These are phyloP conservation scores for Amoebophrya sp. DNA, from an alignment of 169 alveolate genomes.

Conservation along the genomic window DNA sequence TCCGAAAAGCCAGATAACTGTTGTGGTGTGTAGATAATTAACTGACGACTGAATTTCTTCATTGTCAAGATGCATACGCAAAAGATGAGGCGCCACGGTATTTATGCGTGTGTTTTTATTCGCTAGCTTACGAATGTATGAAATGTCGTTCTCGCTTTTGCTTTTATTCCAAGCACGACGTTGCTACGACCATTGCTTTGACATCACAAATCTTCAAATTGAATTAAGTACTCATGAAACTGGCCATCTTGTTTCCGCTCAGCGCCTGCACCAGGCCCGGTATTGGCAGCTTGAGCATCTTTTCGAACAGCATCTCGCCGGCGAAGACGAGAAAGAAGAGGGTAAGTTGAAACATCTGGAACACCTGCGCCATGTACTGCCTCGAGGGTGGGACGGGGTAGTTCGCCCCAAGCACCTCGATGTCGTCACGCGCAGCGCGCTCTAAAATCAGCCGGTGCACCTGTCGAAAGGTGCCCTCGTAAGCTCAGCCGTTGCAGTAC, in stretches of 20 bases:
- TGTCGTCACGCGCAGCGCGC: not conserved
- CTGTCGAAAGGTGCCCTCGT: not conserved
- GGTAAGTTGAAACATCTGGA: not conserved
- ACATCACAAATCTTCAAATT: no score
- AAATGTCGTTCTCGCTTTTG: no score
- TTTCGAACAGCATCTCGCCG: not conserved
- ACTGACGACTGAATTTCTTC: no score
- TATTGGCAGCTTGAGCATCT: not conserved
- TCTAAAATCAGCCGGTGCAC: not conserved
- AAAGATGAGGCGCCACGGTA: no score
- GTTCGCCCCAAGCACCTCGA: not conserved
- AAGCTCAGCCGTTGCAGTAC: not conserved
- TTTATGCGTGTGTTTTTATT: no score
- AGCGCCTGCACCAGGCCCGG: not conserved
- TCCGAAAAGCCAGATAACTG: not conserved
- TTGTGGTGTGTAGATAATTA: not conserved
- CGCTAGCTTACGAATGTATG: no score
- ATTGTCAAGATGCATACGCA: no score
- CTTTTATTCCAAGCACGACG: no score
- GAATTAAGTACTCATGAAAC: not conserved
- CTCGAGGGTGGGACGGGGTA: not conserved
- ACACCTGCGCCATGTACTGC: not conserved
- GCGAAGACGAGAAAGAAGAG: not conserved
- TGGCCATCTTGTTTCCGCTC: not conserved
- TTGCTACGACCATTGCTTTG: no score